A percentile compares a stretch with the other conserved stretches of the same genome.
These are phyloP conservation scores for Saccharomyces pastorianus DNA, from an alignment of 1,139 yeast genomes.

Conservation along the genomic window DNA sequence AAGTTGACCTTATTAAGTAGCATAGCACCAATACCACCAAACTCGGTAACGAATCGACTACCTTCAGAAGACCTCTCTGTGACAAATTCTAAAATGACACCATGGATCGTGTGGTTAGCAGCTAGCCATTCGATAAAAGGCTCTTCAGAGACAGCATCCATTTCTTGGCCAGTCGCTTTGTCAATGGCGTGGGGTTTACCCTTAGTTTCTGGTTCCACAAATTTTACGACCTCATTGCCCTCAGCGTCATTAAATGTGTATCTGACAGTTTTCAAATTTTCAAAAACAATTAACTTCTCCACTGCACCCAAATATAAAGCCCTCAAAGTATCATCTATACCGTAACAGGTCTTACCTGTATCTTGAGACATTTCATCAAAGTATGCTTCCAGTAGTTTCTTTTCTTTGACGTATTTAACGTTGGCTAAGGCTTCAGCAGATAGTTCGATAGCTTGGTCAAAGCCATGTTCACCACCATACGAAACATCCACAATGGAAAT, in stretches of 20 bases:
- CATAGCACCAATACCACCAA: slow-evolving; percentile 97
- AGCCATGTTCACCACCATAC: slow-evolving; percentile 98
- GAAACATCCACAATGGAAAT: slow-evolving; percentile 92
- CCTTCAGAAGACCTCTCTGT: slow-evolving; percentile 96
- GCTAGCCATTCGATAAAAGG: slow-evolving; percentile 94
- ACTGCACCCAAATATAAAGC: slow-evolving; percentile 95
- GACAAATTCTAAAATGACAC: slow-evolving; percentile 92
- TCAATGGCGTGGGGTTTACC: slow-evolving; percentile 75
- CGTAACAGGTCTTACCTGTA: slow-evolving; percentile 93
- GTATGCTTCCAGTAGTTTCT: slow-evolving; percentile 83
- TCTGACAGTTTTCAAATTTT: slow-evolving; percentile 77
- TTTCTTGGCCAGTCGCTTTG: slow-evolving; percentile 79
- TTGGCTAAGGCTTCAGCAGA: slow-evolving; percentile 94
- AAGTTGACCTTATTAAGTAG: slow-evolving; percentile 94
- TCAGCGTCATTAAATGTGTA: slow-evolving; percentile 79
- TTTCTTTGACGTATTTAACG: slow-evolving; percentile 95
- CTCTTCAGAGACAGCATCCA: slow-evolving; percentile 78
- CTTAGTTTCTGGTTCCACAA: slow-evolving; percentile 57
- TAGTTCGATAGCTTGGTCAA: slow-evolving; percentile 95
- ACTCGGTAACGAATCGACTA: slow-evolving; percentile 94
- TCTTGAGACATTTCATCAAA: slow-evolving; percentile 97
- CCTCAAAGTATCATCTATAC: slow-evolving; percentile 91
- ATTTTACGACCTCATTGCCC: slow-evolving; percentile 67
- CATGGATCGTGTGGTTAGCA: slow-evolving; percentile 85
- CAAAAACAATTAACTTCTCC: slow-evolving; percentile 86